Evolutionary conservation across 2,329 filamentous ascomycete genomes (phyloP).

Genomic region (Huntiella abstrusa): DNA sequence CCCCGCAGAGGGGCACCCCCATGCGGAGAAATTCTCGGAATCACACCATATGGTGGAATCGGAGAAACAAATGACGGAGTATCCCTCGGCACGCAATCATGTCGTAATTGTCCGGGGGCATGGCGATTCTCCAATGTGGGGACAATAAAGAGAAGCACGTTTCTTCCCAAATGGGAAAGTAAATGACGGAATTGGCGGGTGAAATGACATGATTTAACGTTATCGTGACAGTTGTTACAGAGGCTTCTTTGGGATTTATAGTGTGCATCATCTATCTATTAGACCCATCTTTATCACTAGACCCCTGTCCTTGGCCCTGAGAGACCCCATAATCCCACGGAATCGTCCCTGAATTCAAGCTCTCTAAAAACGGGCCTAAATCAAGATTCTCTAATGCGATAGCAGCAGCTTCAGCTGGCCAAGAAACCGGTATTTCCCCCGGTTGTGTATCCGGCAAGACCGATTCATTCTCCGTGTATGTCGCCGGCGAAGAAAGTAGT

Average conservation of each 20-base stretch:
- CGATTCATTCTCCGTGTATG: neutral
- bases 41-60: slow-evolving; percentile 10
- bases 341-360: no score
- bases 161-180: neutral
- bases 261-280: neutral
- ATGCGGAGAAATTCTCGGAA: slow-evolving; percentile 16
- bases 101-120: no score
- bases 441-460: neutral
- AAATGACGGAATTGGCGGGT: neutral
- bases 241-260: neutral
- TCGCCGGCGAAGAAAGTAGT: slow-evolving; percentile 19
- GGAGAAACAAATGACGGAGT: slow-evolving; percentile 5
- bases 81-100: no score
- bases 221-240: neutral
- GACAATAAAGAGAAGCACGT: neutral
- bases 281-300: neutral
- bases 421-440: no score
- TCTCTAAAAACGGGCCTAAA: slow-evolving; percentile 2
- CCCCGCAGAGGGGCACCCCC: no score
- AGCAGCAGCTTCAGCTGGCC: neutral
- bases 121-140: no score
- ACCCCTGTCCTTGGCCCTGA: slow-evolving; percentile 1
- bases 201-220: neutral
- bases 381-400: neutral
- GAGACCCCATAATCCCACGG: no score